phyloP scores from a whole-genome alignment of 2,329 filamentous ascomycete species.

The Stromatinia cepivora region DNA sequence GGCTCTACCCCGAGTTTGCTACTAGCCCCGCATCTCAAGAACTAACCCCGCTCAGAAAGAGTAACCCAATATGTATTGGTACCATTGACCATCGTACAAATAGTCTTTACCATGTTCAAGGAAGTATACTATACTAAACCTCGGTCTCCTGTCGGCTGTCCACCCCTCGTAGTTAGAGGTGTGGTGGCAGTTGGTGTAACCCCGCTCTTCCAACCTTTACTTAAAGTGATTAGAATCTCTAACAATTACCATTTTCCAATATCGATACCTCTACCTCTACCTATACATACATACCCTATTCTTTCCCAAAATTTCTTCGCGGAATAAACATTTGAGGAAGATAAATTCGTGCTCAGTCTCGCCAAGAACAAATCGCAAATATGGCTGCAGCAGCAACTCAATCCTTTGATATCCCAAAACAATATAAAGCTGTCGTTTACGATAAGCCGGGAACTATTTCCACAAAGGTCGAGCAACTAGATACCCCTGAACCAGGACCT shows the following conservation, averaged over 20 bases:
- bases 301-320: neutral
- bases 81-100: neutral
- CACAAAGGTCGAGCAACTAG: slow-evolving; percentile 62
- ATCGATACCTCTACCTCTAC: neutral
- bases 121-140: neutral
- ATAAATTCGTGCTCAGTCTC: neutral
- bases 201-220: slow-evolving; percentile 8
- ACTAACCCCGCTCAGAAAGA: neutral
- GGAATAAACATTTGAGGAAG: neutral
- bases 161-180: neutral
- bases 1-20: slow-evolving; percentile 10
- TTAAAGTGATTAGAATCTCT: slow-evolving; percentile 11
- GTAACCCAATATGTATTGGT: neutral
- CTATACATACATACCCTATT: neutral
- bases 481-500: slow-evolving; percentile 62
- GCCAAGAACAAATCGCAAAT: slow-evolving; percentile 23
- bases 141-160: neutral
- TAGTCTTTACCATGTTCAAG: neutral
- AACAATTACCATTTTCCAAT: neutral
- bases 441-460: slow-evolving; percentile 65
- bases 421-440: slow-evolving; percentile 64
- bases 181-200: neutral
- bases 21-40: neutral
- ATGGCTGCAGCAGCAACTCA: slow-evolving; percentile 35
- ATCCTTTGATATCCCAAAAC: slow-evolving; percentile 51